These are phyloP conservation scores for Eutypa lata DNA, from an alignment of 2,329 filamentous ascomycete species.

Conservation along the genomic window DNA sequence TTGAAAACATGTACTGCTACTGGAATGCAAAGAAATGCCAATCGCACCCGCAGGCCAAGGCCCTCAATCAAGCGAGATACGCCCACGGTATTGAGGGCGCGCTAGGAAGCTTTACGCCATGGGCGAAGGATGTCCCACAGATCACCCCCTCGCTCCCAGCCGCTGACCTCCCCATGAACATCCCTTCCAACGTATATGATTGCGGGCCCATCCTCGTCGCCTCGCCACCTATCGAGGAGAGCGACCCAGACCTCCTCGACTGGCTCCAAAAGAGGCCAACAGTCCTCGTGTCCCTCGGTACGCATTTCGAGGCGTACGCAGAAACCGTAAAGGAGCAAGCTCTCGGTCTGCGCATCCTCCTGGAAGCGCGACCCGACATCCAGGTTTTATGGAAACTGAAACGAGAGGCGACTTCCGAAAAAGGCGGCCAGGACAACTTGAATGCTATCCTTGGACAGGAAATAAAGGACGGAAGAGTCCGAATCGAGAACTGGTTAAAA, in stretches of 20 bases:
- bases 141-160: not conserved
- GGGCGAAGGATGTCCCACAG: not conserved
- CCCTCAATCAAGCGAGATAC: not conserved
- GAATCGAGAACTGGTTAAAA: not conserved
- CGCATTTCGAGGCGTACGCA: not conserved
- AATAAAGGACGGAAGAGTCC: not conserved
- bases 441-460: not conserved
- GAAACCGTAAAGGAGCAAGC: not conserved
- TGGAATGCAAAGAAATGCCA: not conserved
- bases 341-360: conserved; percentile 1
- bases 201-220: conserved; percentile 1
- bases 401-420: not conserved
- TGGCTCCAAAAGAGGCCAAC: not conserved
- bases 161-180: not conserved
- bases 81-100: not conserved
- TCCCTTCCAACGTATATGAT: not conserved
- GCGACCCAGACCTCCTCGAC: not conserved
- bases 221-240: not conserved
- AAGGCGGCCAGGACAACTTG: not conserved
- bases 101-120: not conserved
- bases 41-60: not conserved
- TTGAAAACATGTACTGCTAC: not conserved
- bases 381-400: conserved; percentile 1
- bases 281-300: conserved; percentile 1
- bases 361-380: not conserved